phyloP scores from a whole-genome alignment of 805 yeast genomes.

The Osmozyma mogii region DNA sequence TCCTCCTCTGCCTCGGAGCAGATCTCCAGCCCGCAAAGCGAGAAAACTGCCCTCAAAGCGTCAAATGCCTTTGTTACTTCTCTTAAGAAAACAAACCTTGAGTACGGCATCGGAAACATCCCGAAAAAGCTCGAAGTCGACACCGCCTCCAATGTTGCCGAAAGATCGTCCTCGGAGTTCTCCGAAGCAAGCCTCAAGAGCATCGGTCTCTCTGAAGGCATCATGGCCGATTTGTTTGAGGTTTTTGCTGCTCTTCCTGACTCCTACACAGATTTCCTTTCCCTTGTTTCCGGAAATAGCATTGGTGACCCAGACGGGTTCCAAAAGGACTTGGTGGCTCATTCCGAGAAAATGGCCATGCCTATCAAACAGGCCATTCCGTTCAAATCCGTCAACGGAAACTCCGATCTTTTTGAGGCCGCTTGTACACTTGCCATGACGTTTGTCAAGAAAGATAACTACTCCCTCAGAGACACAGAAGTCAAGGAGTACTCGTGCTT shows the following conservation, averaged over 20 bases:
- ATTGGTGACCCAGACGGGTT: background rate
- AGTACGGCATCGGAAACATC: slow-evolving; percentile 10
- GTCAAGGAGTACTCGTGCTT: slow-evolving; percentile 15
- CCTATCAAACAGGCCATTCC: slow-evolving; percentile 22
- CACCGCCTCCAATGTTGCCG: no score
- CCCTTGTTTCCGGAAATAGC: no score
- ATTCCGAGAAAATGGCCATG: slow-evolving; percentile 16
- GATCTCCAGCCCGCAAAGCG: no score
- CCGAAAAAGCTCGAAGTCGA: no score
- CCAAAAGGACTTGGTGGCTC: background rate
- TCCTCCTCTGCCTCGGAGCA: slow-evolving; percentile 12
- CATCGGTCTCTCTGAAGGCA: no score
- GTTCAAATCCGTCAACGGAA: slow-evolving; percentile 9
- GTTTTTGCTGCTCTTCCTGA: background rate
- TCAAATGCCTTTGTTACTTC: background rate
- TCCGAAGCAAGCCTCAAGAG: no score
- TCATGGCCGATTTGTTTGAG: background rate
- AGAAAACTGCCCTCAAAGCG: slow-evolving; percentile 4
- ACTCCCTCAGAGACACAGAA: slow-evolving; percentile 1
- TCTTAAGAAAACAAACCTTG: slow-evolving; percentile 11
- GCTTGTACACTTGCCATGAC: slow-evolving; percentile 27
- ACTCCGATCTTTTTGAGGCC: slow-evolving; percentile 21
- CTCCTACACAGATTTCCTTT: no score
- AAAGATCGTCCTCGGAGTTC: no score
- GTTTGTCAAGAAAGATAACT: slow-evolving; percentile 14